phyloP scores from a whole-genome alignment of 306 rosid species.

The Echinosophora koreensis region DNA sequence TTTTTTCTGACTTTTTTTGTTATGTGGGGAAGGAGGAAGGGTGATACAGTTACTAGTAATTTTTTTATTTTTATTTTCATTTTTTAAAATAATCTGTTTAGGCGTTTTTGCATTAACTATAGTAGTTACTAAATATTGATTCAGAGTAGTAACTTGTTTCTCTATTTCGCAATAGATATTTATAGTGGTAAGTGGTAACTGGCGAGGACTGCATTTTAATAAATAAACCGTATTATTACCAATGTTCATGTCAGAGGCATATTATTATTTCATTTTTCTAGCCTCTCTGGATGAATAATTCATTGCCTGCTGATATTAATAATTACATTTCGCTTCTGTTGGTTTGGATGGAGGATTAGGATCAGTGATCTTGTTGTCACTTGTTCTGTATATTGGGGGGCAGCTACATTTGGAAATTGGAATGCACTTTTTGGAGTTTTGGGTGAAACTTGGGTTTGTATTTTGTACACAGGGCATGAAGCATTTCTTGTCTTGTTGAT shows the following conservation, averaged over 20 bases:
- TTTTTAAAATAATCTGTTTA: background rate
- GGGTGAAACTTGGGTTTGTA: slow-evolving; percentile 46
- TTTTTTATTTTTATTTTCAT: background rate
- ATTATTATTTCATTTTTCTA: background rate
- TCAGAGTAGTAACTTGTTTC: slow-evolving; percentile 24
- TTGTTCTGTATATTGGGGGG: slow-evolving; percentile 27
- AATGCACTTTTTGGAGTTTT: slow-evolving; percentile 7
- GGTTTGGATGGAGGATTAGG: slow-evolving; percentile 48
- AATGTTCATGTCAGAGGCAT: background rate
- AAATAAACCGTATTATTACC: background rate
- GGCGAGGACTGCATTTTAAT: slow-evolving; percentile 31
- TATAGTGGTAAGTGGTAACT: slow-evolving; percentile 21
- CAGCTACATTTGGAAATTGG: slow-evolving; percentile 27
- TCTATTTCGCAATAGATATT: background rate
- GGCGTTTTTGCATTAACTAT: slow-evolving; percentile 4
- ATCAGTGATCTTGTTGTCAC: slow-evolving; percentile 29
- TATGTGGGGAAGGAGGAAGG: background rate
- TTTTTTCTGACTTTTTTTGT: background rate
- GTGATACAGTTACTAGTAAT: background rate
- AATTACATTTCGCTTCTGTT: slow-evolving; percentile 2
- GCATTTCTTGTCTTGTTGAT: slow-evolving; percentile 23
- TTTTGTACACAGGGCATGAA: slow-evolving; percentile 27
- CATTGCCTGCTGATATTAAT: slow-evolving; percentile 2
- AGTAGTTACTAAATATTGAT: slow-evolving; percentile 16
- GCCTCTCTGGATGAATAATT: slow-evolving; percentile 13